Evolutionary conservation across 31 red algal species (phyloP), one percentile per base, ranked within the genome.

Genomic region (Asparagopsis taxiformis): DNA sequence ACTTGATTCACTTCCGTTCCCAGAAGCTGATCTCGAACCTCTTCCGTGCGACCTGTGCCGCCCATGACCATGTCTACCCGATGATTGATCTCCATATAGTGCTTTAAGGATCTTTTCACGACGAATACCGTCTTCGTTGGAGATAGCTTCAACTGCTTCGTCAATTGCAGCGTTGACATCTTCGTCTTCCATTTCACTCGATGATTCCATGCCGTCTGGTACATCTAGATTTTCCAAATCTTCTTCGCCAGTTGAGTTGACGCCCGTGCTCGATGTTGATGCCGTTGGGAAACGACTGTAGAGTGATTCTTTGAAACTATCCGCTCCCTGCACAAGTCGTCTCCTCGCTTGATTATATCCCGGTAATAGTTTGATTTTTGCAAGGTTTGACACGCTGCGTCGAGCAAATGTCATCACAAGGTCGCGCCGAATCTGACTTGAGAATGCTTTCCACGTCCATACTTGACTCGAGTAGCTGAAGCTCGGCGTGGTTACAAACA

Each of bases 361-460:
- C 10, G 81, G 81, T 34, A 90, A 52, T 43, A 90, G 51, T 61
- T 90, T 90, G 31, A 80, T 72, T 50, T 81, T 80, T 31, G 86
- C 76, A 30, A 80, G 76, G 67, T 90, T 90, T 17, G 86, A 80
- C 9, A 73, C 86, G 31, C 75, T 76, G 35, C 86, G 55, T 30
- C 52, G 44, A 3, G 75, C 74, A 55, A 90, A 79, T 50, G 86
- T 80, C 60, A 79, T 75, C 3, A 81, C 70, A 39, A 90, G 55
- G 33, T 90, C 86, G 23, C 75, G 62, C 6, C 76, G 75, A 54
- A 96, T 66, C 44, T 89, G 86, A 21, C 63, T 67, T 4, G 82
- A 74, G 29, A 96, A 90, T 31, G 62, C 70, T 58, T 80, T 86
- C 92, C 92, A 96, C 29, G 92, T 72, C 92, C 92, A 96, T 37